Evolutionary conservation across 768 basidiomycete genomes (phyloP), one percentile per base, ranked within the genome.

Genomic region (Arthromyces matolae): DNA sequence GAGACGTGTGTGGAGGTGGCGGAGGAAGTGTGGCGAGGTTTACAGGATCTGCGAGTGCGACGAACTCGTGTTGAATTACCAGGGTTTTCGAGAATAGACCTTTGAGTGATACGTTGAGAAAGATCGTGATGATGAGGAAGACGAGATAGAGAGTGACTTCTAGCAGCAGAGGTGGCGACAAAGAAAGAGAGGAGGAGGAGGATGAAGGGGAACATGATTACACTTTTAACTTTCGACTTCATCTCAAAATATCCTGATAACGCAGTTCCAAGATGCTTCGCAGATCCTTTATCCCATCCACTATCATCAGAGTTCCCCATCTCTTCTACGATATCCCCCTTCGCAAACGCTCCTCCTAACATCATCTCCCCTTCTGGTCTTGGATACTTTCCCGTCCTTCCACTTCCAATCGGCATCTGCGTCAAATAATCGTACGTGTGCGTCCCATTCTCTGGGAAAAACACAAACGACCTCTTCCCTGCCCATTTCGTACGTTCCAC

Each of bases 341-440:
- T 55, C n/a, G 58, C 50, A 48, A 74, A 66, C 8, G 78, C 84
- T 5, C 81, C 84, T n/a, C 86, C 85, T 46, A 84, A 77, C 77
- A 86, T 83, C 45, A 89, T 69, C 50, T 80, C 80, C 1, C 69
- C 73, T 16, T 61, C 48, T 1, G 69, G 63, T 2, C 58, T 41
- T 1, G 67, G 61, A 35, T 57, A 59, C 16, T n/a, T 31, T 14
- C 52, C 22, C 19, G 18, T 33, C 10, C 32, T 38, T 14, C 43
- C 28, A 16, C 27, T 37, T 3, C 35, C 39, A 24, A 39, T 23
- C 8, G 72, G 68, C 37, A 80, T 75, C 61, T 87, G 86, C 5
- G 84, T 84, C 49, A 88, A 76, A 60, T 87, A 88, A 58, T 86
- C 84, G 60, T 73, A 85, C 7, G 67, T 71, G n/a, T 47, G 25